These are phyloP conservation scores for Diaporthe destruens DNA, from an alignment of 2,329 filamentous ascomycete species.

Conservation along the genomic window DNA sequence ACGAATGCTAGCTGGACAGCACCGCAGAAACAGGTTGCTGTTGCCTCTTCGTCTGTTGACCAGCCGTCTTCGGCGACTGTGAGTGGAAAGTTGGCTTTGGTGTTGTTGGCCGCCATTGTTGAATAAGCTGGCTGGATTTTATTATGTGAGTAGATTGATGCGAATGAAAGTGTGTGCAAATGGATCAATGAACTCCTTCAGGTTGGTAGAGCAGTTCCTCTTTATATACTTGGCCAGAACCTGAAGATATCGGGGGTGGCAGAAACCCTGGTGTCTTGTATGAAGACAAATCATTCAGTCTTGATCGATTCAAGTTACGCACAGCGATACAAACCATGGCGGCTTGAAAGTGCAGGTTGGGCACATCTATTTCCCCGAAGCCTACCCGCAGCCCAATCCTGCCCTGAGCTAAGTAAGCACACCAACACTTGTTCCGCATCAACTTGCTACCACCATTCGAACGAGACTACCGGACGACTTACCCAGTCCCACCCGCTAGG, in stretches of 20 bases:
- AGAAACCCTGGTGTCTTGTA: not conserved
- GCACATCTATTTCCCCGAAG: not conserved
- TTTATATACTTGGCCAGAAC: not conserved
- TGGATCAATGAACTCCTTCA: not conserved
- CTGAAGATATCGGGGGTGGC: not conserved
- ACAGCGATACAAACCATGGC: not conserved
- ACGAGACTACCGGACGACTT: no score
- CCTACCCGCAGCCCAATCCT: not conserved
- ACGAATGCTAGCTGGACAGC: slow-evolving; percentile 67
- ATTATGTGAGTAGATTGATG: not conserved
- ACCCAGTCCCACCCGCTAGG: not conserved
- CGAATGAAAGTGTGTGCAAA: not conserved
- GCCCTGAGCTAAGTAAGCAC: slow-evolving; percentile 9
- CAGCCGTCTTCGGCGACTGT: slow-evolving; percentile 57
- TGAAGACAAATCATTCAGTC: not conserved
- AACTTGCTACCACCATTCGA: not conserved
- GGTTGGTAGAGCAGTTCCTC: not conserved
- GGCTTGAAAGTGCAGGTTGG: not conserved
- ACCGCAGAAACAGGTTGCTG: slow-evolving; percentile 71
- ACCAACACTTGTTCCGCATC: not conserved
- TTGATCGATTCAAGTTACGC: not conserved
- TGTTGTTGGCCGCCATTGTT: slow-evolving; percentile 44
- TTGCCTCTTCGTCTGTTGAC: slow-evolving; percentile 61
- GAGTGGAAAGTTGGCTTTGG: slow-evolving; percentile 54
- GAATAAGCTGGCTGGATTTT: no score